Evolutionary conservation across 176 grass and related monocot genomes (phyloP).

Genomic region (Aegilops umbellulata): DNA sequence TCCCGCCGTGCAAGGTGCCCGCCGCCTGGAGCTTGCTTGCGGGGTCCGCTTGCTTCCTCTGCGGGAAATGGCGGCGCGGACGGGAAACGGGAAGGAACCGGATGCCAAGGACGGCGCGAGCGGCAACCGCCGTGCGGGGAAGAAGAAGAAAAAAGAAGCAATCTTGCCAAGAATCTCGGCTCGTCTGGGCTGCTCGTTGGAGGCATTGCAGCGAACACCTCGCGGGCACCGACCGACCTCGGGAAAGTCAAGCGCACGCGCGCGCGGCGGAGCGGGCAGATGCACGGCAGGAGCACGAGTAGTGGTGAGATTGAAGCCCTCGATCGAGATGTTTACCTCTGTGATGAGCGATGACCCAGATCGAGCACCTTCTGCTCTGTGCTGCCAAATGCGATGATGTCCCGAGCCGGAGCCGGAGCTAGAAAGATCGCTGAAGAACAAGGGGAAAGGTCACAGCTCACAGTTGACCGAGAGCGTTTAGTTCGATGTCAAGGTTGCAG

Average conservation of each 20-base stretch:
- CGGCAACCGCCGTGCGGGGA: not conserved
- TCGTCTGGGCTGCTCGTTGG: not conserved
- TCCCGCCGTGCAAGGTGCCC: not conserved
- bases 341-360: not conserved
- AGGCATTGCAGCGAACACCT: slow-evolving; percentile 14
- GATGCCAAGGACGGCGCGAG: not conserved
- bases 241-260: not conserved
- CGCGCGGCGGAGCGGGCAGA: not conserved
- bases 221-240: not conserved
- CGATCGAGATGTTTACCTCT: not conserved
- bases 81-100: not conserved
- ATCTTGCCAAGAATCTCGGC: not conserved
- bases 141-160: not conserved
- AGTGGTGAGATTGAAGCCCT: not conserved
- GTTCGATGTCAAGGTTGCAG: too few species aligned
- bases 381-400: too few species aligned
- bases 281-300: not conserved
- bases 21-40: not conserved
- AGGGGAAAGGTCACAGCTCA: not conserved
- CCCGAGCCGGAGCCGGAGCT: too few species aligned
- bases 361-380: not conserved
- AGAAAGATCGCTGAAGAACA: not conserved
- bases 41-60: not conserved
- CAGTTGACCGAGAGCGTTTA: not conserved
- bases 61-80: not conserved